Evolutionary conservation across 2,329 filamentous ascomycete genomes (phyloP), one percentile per base, ranked within the genome.

Genomic region (Gnomoniopsis smithogilvyi): DNA sequence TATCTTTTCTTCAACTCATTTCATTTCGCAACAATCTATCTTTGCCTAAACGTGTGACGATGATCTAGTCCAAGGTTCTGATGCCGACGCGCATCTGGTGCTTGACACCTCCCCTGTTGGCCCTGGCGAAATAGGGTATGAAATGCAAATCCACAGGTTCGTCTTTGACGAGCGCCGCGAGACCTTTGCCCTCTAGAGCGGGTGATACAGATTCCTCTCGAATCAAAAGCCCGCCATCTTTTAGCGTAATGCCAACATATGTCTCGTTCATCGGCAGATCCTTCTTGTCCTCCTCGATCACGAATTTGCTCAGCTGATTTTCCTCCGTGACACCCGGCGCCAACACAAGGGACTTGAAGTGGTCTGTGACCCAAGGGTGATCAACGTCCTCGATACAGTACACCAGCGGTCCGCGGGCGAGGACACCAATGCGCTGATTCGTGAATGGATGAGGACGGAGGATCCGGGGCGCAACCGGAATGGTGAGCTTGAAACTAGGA

Each of bases 301-400:
- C 12, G 10, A 34, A 34, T 10, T 21, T 38, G 17, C 24, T 4
- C n/a, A 60, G 34, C 43, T 67, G 63, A 34, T 62, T 65, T 0
- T n/a, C 54, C 3, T 63, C 36, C 0, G 47, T 33, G 8, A 65
- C 51, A 15, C 61, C 64, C 15, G 65, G 58, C 49, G 61, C 64
- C 52, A 72, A 64, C 17, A 68, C 68, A 21, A 75, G 62, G 54
- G 74, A 72, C 63, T 78, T 82, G 72, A 84, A 84, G 67, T 85
- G 81, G 63, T 83, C 76, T 1, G 72, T 64, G 49, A 80, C 82
- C 79, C 80, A 84, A 1, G 70, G 41, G 60, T 86, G 83, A 64
- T 86, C 83, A 10, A 75, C 65, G 56, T 86, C 83, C 64, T 87
- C 84, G 3, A 81, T 74, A 57, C 83, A 87, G 67, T 87, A 87